These are phyloP conservation scores for Kokia cookei DNA, from an alignment of 441 rosid genomes.

Conservation along the genomic window DNA sequence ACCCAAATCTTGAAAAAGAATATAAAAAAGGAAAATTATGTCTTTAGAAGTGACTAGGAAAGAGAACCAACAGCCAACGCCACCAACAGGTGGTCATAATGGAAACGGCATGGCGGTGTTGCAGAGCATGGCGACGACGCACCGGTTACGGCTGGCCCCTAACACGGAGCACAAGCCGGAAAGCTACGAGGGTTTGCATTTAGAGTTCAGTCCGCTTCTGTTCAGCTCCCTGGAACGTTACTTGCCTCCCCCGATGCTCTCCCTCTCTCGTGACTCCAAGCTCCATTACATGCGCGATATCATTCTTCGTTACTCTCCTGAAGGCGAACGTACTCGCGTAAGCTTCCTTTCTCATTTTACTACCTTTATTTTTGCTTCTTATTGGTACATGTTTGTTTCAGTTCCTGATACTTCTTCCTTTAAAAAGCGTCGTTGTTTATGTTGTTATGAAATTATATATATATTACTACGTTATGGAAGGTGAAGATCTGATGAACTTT, in stretches of 20 bases:
- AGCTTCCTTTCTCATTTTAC: neutral
- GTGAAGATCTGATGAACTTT: neutral
- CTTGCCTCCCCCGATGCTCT: constrained; percentile 44
- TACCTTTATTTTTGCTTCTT: neutral
- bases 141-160: constrained; percentile 42
- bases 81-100: constrained; percentile 11
- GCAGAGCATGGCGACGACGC: constrained; percentile 1
- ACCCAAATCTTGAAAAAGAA: neutral
- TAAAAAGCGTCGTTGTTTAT: neutral
- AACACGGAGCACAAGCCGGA: constrained; percentile 51
- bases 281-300: constrained; percentile 47
- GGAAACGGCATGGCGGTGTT: constrained; percentile 29
- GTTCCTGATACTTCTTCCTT: neutral
- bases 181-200: constrained; percentile 51
- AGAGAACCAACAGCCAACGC: constrained; percentile 13
- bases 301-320: constrained; percentile 54
- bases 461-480: neutral
- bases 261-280: constrained; percentile 38
- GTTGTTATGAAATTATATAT: neutral
- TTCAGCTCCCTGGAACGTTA: constrained; percentile 70
- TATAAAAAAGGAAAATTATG: constrained; percentile 19
- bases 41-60: constrained; percentile 35
- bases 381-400: neutral
- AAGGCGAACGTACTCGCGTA: constrained; percentile 53
- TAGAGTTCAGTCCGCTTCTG: constrained; percentile 52